Evolutionary conservation across 2,329 filamentous ascomycete genomes (phyloP).

Genomic region (Fusarium bulbicola): DNA sequence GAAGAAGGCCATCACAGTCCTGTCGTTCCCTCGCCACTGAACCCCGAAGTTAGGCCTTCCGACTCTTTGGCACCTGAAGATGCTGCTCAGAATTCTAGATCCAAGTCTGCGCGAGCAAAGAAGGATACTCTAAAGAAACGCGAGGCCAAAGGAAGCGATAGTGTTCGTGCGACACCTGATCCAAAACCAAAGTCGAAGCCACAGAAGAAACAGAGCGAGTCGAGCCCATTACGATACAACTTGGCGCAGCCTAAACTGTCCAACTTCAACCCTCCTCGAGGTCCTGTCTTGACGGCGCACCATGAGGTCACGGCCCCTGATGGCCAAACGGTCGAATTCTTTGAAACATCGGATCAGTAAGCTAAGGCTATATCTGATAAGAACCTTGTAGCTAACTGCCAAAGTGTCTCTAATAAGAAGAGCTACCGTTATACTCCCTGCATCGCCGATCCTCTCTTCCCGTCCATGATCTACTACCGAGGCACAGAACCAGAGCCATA

Average conservation of each 20-base stretch:
- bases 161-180: constrained; percentile 66
- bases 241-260: constrained; percentile 69
- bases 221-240: constrained; percentile 68
- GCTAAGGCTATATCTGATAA: constrained; percentile 38
- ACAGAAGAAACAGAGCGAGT: constrained; percentile 53
- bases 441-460: constrained; percentile 87
- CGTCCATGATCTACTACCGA: constrained; percentile 87
- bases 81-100: constrained; percentile 52
- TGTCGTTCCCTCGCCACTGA: constrained; percentile 77
- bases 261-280: constrained; percentile 69
- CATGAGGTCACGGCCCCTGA: constrained; percentile 61
- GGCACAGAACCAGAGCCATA: constrained; percentile 88
- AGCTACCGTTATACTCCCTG: constrained; percentile 90
- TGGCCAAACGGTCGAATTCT: constrained; percentile 64
- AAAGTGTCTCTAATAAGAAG: constrained; percentile 70
- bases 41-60: constrained; percentile 65
- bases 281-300: constrained; percentile 65
- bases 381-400: background rate
- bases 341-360: constrained; percentile 72
- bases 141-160: constrained; percentile 67
- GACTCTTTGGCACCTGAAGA: constrained; percentile 56
- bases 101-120: constrained; percentile 61
- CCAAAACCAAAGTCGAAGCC: constrained; percentile 53
- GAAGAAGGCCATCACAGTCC: constrained; percentile 74
- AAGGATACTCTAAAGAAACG: constrained; percentile 76